Conservation (phyloP, 2,329 filamentous ascomycete genomes). For the Gliomastix tumulicola region DNA sequence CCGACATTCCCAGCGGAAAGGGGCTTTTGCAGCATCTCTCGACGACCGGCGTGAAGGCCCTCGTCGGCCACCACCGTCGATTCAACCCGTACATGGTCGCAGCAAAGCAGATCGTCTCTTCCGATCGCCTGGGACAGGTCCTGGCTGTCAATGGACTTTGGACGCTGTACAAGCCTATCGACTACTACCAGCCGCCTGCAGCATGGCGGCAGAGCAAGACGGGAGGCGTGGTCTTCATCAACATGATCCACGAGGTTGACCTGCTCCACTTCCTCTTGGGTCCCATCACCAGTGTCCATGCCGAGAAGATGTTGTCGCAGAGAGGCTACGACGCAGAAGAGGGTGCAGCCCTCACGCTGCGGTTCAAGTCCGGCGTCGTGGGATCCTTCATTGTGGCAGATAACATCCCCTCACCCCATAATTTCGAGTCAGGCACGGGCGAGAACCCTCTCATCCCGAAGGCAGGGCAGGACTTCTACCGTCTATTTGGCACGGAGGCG, state of each 20-base stretch:
- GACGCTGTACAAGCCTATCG: constrained; percentile 40
- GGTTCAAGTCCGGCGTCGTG: constrained; percentile 45
- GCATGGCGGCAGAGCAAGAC: constrained; percentile 37
- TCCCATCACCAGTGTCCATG: constrained; percentile 41
- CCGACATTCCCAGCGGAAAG: constrained; percentile 25
- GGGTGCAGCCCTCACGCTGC: constrained; percentile 44
- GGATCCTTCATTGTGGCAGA: constrained; percentile 52
- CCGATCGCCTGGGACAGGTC: constrained; percentile 32
- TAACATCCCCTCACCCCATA: constrained; percentile 40
- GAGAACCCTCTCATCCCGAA: constrained; percentile 48
- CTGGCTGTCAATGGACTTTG: constrained; percentile 50
- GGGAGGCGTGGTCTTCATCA: constrained; percentile 47
- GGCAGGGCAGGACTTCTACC: constrained; percentile 36
- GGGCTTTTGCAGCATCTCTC: constrained; percentile 17
- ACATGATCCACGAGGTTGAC: constrained; percentile 55
- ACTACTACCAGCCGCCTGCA: constrained; percentile 40
- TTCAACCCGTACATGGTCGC: constrained; percentile 50
- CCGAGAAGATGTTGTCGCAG: constrained; percentile 35
- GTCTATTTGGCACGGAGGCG: constrained; percentile 45
- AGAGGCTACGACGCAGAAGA: constrained; percentile 45
- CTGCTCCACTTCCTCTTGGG: constrained; percentile 50
- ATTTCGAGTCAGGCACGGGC: constrained; percentile 49
- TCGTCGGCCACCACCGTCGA: constrained; percentile 51
- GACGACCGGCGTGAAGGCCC: constrained; percentile 26
- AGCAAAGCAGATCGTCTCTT: constrained; percentile 34